A percentile compares a stretch with the other conserved stretches of the same genome.
Conservation (phyloP, 192 early-diverging fungal genomes). For the Backusella westeae region DNA sequence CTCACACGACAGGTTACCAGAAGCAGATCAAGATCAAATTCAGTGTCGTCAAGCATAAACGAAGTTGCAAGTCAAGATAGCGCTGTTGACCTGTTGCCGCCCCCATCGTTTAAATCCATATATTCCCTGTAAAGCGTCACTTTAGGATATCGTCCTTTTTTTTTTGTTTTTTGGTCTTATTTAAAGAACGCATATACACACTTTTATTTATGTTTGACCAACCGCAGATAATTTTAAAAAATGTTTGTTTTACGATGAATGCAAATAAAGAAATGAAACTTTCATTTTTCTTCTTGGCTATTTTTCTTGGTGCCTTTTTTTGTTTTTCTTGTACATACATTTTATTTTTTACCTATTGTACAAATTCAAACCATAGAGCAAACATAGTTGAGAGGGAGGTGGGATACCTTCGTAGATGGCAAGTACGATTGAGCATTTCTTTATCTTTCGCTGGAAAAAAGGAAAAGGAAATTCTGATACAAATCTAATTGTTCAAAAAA, state of each 20-base stretch:
- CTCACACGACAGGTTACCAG: background rate
- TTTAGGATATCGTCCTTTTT: background rate
- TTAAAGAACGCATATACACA: background rate
- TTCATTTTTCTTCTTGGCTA: background rate
- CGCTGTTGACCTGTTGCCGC: background rate
- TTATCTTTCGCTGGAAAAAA: background rate
- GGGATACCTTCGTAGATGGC: background rate
- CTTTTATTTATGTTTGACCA: background rate
- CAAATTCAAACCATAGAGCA: no score
- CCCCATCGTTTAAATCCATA: background rate
- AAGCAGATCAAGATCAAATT: background rate
- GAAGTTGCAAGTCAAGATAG: background rate
- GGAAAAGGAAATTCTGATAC: background rate
- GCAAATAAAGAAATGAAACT: background rate
- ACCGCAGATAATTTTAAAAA: background rate
- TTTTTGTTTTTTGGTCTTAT: background rate
- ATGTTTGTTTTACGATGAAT: background rate
- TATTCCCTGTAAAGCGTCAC: background rate
- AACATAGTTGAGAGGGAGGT: no score
- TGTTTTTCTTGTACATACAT: background rate
- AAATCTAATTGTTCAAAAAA: background rate
- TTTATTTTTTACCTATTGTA: background rate
- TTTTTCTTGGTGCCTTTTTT: background rate
- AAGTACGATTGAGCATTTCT: background rate
- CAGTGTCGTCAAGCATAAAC: background rate